Base-by-base conservation (phyloP, 352 stramenopile genomes). In the Globisporangium cylindrosporum region DNA sequence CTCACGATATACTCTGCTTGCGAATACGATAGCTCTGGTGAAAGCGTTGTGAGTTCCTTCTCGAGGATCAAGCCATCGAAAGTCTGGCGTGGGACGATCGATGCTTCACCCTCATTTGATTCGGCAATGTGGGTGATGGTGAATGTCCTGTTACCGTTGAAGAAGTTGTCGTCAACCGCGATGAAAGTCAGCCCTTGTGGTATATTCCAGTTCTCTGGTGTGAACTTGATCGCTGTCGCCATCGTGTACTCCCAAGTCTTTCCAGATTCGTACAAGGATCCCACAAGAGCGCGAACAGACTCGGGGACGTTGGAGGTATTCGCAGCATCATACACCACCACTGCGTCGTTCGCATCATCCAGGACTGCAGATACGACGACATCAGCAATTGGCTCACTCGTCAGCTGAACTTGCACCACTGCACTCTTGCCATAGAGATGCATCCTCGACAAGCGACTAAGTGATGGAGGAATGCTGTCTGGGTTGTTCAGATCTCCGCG, bases 141-240 rank as follows among this genome's bases (percentile, higher is more conserved):
- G 24, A 90, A 73, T 4, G 73, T 78, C n/a, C 79, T 74, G 46
- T 93, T 85, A 20, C 74, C 79, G 32, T 73, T 72, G 66, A 78
- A 89, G 1, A 69, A 71, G 57, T 93, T 90, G 67, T 93, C 82
- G 68, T 93, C 84, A 0, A 90, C 68, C 2, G 75, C 81, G 56
- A 80, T 43, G 61, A 85, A 86, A 9, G 78, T 80, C n/a, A 91
- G 66, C 36, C 73, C 48, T 62, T 93, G 84, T 6, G 62, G 10
- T 9, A 77, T 24, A 48, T 86, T 78, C 84, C 82, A 93, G 62
- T 87, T 91, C n/a, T 49, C 62, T 4, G 78, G 34, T 14, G 77
- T 88, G 51, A 93, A 93, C 34, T 69, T 67, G 22, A 93, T 66
- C 9, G 68, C 68, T 8, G 78, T 89, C 10, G 77, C 74, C 10